phyloP scores from a whole-genome alignment of 2,329 filamentous ascomycete species.

The Xylaria sp. region DNA sequence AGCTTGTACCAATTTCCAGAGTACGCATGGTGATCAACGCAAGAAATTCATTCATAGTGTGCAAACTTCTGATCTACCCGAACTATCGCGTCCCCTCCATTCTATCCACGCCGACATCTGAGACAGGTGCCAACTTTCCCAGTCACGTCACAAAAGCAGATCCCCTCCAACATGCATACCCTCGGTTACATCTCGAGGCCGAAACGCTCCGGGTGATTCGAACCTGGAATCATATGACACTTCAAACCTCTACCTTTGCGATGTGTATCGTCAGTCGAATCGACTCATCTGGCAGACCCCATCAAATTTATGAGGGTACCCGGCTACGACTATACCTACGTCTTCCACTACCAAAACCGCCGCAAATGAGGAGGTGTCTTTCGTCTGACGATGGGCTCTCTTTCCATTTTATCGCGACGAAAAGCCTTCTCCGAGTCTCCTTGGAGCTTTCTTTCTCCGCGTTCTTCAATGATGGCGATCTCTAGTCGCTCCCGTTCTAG shows the following conservation, averaged over 20 bases:
- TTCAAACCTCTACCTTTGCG: not conserved
- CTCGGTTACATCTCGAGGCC: not conserved
- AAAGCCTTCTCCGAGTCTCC: slow-evolving; percentile 72
- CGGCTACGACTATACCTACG: slow-evolving; percentile 4
- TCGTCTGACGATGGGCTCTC: slow-evolving; percentile 83
- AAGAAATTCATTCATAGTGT: slow-evolving; percentile 9
- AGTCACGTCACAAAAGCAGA: slow-evolving; percentile 1
- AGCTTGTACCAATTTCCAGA: not conserved
- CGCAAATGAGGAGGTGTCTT: slow-evolving; percentile 50
- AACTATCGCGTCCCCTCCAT: not conserved
- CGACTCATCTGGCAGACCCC: not conserved
- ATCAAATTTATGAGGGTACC: not conserved
- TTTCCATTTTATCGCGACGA: slow-evolving; percentile 82
- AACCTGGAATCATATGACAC: not conserved
- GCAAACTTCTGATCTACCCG: not conserved
- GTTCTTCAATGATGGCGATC: slow-evolving; percentile 73
- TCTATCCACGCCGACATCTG: not conserved
- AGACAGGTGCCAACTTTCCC: not conserved
- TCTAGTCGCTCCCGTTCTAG: slow-evolving; percentile 83
- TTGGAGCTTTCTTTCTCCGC: slow-evolving; percentile 74
- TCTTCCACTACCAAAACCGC: not conserved
- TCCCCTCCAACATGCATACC: not conserved
- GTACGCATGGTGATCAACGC: not conserved
- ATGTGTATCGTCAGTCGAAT: not conserved
- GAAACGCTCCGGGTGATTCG: not conserved